Base-by-base conservation (phyloP, 176 grass and related monocot species). In the Chrysopogon serrulatus region DNA sequence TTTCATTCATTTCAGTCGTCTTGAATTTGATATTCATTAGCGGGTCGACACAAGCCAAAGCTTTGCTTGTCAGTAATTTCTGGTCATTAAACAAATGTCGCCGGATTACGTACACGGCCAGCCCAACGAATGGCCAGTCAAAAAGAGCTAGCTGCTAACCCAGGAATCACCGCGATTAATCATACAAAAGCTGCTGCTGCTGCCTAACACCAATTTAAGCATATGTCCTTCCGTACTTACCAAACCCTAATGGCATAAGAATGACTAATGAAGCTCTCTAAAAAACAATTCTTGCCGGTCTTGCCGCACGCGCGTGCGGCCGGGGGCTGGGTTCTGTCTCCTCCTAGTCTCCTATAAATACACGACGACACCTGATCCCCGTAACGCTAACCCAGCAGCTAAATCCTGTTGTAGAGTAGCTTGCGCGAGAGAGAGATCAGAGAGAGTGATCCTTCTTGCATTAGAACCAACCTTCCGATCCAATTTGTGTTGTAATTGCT, bases 131-230 rank as follows among this genome's bases (percentile, higher is more conserved):
- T 90, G 72, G 88, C 54, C 71, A 36, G 88, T 86, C 83, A 86
- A 86, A 77, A 90, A 86, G 36, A 45, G 19, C 32, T 3, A 43
- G 37, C 53, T 24, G 18, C 17, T 54, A 57, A 9, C 23, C 54
- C 54, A 59, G 13, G 61, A 6, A 60, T 36, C 32, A 74, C 74
- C 54, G 43, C 53, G n/a, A 51, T 80, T 65, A 78, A 86, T 86
- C 83, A 82, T 78, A 78, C 73, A 86, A 86, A 78, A n/a, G n/a
- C n/a, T n/a, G n/a, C n/a, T n/a, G 73, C 78, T 61, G 43, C 64
- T 76, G 83, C 73, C 83, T 82, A 86, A 90, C 83, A 73, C 48
- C 59, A 37, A n/a, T n/a, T n/a, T n/a, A 39, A 37, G 15, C 19
- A 56, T 43, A 62, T 72, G 45, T n/a, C 47, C 18, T 56, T 74